A percentile compares a stretch with the other conserved stretches of the same genome.
These are phyloP conservation scores for Kockiozyma suomiensis DNA, from an alignment of 805 yeast genomes.

Conservation along the genomic window DNA sequence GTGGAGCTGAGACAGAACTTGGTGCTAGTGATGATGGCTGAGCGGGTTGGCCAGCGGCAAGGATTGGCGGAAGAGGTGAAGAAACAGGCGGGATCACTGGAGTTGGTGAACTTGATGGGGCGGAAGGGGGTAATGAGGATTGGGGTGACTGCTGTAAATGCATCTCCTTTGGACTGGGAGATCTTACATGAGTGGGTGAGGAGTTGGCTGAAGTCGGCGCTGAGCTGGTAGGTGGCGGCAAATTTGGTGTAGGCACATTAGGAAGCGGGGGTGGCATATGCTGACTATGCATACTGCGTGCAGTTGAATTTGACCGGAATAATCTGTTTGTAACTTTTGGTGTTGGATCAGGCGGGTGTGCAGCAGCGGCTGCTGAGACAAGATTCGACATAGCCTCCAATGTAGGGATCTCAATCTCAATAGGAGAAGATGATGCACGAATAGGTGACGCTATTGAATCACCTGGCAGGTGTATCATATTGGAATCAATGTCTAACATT, in stretches of 20 bases:
- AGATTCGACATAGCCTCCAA: slow-evolving; percentile 37
- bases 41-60: not conserved
- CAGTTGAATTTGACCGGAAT: slow-evolving; percentile 33
- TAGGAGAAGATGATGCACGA: slow-evolving; percentile 31
- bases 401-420: slow-evolving; percentile 39
- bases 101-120: not conserved
- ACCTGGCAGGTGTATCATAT: slow-evolving; percentile 6
- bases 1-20: not conserved
- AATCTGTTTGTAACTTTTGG: slow-evolving; percentile 36
- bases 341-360: slow-evolving; percentile 12
- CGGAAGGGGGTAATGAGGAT: not conserved
- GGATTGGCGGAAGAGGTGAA: not conserved
- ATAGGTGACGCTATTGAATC: not conserved
- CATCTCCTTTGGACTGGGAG: slow-evolving; percentile 4
- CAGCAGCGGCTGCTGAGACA: slow-evolving; percentile 25
- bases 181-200: slow-evolving; percentile 1
- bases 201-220: slow-evolving; percentile 2
- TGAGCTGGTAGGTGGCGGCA: not conserved
- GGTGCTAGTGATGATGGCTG: not conserved
- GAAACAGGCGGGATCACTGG: not conserved
- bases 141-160: not conserved
- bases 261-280: slow-evolving; percentile 18
- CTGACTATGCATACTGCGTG: slow-evolving; percentile 8
- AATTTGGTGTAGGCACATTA: slow-evolving; percentile 4
- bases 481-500: slow-evolving; percentile 12